Base-by-base conservation (phyloP, 768 basidiomycete species). In the Russula brevipes region DNA sequence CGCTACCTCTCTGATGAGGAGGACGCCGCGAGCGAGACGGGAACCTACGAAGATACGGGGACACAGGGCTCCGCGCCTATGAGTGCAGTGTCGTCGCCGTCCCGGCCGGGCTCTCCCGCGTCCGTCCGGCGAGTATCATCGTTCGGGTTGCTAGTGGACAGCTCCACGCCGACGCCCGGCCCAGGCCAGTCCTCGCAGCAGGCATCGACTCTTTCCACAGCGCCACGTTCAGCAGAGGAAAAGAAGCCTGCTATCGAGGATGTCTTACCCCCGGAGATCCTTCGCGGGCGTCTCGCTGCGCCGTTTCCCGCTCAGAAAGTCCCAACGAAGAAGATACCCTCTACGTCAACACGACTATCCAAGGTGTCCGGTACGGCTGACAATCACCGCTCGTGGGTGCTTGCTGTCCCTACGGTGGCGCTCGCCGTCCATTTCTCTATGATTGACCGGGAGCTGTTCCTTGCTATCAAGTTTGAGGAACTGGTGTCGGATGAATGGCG, bases 401-500 rank as follows among this genome's bases (percentile, higher is more conserved):
- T 91, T n/a, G 73, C 71, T 36, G 78, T 82, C 70, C 78, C 83
- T 6, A 83, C 88, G 1, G 83, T 84, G 42, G 75, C 74, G 5
- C 72, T 97, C 39, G 88, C 88, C 1, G 80, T 85, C 57, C 89
- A 94, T 69, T 89, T 95, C 69, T 81, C 88, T 7, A 87, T 92
- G 81, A 92, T 96, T 66, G 93, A 96, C 66, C 82, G 90, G 31
- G 93, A 95, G 68, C 75, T 95, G 59, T 91, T 94, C 72, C 85
- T 89, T 73, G 82, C 83, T 12, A 81, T 96, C 72, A 88, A 87
- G 68, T 94, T 94, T 70, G 91, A 94, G 70, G 94, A 96, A 69
- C 79, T 94, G n/a, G 85, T 92, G 44, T 79, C 85, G 64, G 82
- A 84, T 54, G 85, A 88, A 44, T 88, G 87, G 87, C 78, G 81